Conservation (phyloP, 768 basidiomycete species). For the Russula sp. region DNA sequence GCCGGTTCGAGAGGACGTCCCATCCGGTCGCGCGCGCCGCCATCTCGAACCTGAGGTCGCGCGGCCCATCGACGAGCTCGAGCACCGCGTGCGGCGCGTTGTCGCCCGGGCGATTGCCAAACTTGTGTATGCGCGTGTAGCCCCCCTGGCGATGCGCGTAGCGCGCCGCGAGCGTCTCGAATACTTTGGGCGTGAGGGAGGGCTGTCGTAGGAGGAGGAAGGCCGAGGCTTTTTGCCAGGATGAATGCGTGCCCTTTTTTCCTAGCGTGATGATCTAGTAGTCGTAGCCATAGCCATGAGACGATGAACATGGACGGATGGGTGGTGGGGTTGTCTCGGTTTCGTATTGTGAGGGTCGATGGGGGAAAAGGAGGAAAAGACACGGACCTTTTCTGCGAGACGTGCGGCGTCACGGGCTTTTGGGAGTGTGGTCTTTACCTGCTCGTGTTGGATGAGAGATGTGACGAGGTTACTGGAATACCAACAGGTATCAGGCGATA, state of each 20-base stretch:
- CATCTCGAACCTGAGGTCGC: conserved; percentile 83
- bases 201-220: conserved; percentile 80
- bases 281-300: not conserved
- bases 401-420: conserved; percentile 91
- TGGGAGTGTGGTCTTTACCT: conserved; percentile 90
- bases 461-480: conserved; percentile 79
- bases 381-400: conserved; percentile 79
- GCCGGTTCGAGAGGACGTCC: conserved; percentile 59
- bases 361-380: not conserved
- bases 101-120: conserved; percentile 85
- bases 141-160: conserved; percentile 83
- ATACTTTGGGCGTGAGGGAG: conserved; percentile 71
- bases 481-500: not conserved
- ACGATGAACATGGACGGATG: no score
- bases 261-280: conserved; percentile 83
- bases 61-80: conserved; percentile 91
- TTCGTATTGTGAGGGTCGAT: not conserved
- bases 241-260: conserved; percentile 68
- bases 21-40: conserved; percentile 82
- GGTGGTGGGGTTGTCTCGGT: not conserved
- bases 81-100: conserved; percentile 89
- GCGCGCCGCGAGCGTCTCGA: conserved; percentile 68
- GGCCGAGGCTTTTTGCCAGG: conserved; percentile 64
- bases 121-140: conserved; percentile 90
- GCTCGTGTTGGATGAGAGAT: conserved; percentile 89